phyloP scores from a whole-genome alignment of 345 rosid species.

The Noccaea bulbosa region DNA sequence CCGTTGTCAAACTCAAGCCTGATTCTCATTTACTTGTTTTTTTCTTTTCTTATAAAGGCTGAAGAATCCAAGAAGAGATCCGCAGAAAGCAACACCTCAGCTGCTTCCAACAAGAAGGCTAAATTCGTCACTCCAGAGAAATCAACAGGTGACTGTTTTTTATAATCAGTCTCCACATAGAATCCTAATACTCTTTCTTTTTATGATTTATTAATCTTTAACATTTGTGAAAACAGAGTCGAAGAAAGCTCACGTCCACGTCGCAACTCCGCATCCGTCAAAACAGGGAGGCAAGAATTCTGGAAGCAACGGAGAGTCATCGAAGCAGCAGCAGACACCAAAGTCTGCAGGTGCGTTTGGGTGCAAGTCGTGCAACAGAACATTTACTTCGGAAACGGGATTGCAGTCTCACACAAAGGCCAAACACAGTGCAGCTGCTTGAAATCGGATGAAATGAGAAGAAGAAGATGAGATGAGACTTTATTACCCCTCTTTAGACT shows the following conservation, averaged over 20 bases:
- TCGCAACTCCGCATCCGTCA: constrained; percentile 79
- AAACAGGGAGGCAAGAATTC: constrained; percentile 57
- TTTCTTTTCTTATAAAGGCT: constrained; percentile 43
- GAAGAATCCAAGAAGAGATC: constrained; percentile 72
- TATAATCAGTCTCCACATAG: neutral
- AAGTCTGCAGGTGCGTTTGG: constrained; percentile 50
- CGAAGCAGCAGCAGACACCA: constrained; percentile 56
- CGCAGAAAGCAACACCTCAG: constrained; percentile 44
- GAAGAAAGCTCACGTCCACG: constrained; percentile 61
- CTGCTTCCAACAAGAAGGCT: constrained; percentile 64
- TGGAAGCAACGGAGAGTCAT: constrained; percentile 46
- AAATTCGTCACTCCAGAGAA: constrained; percentile 73
- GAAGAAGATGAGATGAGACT: neutral
- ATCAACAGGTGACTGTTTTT: constrained; percentile 52
- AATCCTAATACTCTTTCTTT: constrained; percentile 7
- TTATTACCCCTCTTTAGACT: constrained; percentile 1
- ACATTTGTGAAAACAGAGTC: constrained; percentile 47
- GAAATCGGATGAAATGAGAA: constrained; percentile 21
- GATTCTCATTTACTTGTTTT: constrained; percentile 13
- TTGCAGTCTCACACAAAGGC: constrained; percentile 81
- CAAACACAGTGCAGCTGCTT: constrained; percentile 61
- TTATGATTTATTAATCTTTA: neutral
- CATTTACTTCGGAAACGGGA: constrained; percentile 67
- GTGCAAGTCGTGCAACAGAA: constrained; percentile 76
- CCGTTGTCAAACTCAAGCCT: constrained; percentile 1